Conservation (phyloP, 768 basidiomycete species). For the Mycena latifolia region DNA sequence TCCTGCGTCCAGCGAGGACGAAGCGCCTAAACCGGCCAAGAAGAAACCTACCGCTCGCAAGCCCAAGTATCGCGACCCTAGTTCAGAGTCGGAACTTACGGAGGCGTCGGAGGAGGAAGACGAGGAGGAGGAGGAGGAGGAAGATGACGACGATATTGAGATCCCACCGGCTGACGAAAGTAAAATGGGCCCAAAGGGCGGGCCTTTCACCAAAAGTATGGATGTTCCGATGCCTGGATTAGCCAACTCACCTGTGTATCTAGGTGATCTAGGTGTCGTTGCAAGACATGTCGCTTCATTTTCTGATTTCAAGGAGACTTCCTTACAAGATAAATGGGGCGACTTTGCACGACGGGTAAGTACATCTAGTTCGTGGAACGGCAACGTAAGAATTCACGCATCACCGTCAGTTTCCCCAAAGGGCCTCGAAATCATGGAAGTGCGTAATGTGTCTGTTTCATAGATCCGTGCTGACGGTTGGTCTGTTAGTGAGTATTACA, state of each 20-base stretch:
- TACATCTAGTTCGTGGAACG: not conserved
- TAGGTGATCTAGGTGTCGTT: slow-evolving; percentile 70
- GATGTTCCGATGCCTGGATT: not conserved
- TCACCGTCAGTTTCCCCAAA: slow-evolving; percentile 61
- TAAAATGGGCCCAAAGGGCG: slow-evolving; percentile 66
- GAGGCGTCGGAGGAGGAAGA: slow-evolving; percentile 44
- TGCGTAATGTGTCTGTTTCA: slow-evolving; percentile 6
- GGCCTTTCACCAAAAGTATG: slow-evolving; percentile 57
- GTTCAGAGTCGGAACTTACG: slow-evolving; percentile 44
- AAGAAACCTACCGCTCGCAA: slow-evolving; percentile 40
- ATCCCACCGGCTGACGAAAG: slow-evolving; percentile 51
- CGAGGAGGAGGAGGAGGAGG: slow-evolving; percentile 31
- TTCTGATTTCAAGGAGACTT: slow-evolving; percentile 57
- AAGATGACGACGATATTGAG: slow-evolving; percentile 51
- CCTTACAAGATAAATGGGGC: slow-evolving; percentile 65
- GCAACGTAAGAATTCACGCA: slow-evolving; percentile 12
- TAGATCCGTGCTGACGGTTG: not conserved
- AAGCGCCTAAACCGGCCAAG: slow-evolving; percentile 41
- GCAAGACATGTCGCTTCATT: slow-evolving; percentile 69
- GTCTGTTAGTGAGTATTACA: slow-evolving; percentile 60
- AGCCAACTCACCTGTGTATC: not conserved
- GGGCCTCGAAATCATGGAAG: slow-evolving; percentile 69
- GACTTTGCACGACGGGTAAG: slow-evolving; percentile 50
- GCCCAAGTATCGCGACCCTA: slow-evolving; percentile 50
- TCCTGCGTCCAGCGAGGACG: slow-evolving; percentile 41